A percentile compares a stretch with the other conserved stretches of the same genome.
Conservation (phyloP, 176 grass and related monocot species). For the Rhynchospora breviuscula region DNA sequence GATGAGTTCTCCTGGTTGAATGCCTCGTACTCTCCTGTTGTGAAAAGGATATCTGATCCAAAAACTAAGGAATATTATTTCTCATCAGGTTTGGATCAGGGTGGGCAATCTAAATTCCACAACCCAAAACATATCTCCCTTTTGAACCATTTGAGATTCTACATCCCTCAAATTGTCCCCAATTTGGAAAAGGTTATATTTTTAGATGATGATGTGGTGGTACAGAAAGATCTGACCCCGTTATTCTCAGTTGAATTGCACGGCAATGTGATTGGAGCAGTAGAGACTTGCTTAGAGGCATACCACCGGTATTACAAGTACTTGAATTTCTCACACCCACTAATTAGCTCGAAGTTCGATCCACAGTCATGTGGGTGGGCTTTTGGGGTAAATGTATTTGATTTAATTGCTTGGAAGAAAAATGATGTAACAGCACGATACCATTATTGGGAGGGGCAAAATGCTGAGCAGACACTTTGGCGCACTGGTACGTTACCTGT, state of each 20-base stretch:
- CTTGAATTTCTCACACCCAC: conserved; percentile 79
- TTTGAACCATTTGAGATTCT: conserved; percentile 90
- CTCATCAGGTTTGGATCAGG: conserved; percentile 39
- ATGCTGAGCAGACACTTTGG: conserved; percentile 80
- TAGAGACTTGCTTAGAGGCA: conserved; percentile 95
- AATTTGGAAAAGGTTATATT: conserved; percentile 93
- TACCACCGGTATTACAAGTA: conserved; percentile 98
- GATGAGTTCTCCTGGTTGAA: conserved; percentile 96
- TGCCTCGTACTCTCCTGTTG: conserved; percentile 54
- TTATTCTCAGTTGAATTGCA: conserved; percentile 92
- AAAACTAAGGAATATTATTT: conserved; percentile 54
- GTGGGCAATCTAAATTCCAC: conserved; percentile 60
- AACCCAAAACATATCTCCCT: conserved; percentile 59
- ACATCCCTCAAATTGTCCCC: conserved; percentile 88
- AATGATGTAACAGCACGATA: conserved; percentile 60
- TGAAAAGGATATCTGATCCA: conserved; percentile 47
- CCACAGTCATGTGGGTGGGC: conserved; percentile 95
- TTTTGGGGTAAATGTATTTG: conserved; percentile 98
- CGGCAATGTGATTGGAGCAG: conserved; percentile 94
- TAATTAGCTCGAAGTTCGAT: conserved; percentile 84
- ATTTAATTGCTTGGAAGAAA: conserved; percentile 95
- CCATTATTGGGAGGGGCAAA: conserved; percentile 92
- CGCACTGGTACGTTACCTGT: conserved; percentile 75
- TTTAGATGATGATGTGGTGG: conserved; percentile 98
- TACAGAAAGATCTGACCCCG: conserved; percentile 90